phyloP scores from a whole-genome alignment of 2,329 filamentous ascomycete genomes.

The Alternaria sp. region DNA sequence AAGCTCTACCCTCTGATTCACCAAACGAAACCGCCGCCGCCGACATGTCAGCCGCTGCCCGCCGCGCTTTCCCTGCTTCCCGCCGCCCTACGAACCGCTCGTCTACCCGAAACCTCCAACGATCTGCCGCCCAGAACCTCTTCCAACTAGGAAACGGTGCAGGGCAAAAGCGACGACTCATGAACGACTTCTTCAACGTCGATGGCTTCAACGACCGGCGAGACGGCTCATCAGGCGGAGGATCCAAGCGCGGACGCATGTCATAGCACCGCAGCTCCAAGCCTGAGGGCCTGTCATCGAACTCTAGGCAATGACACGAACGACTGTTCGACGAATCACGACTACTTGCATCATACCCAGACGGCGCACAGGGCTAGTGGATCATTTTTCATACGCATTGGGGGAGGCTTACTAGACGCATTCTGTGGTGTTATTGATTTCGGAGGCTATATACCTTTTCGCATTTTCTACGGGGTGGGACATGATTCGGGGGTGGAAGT shows the following conservation, averaged over 20 bases:
- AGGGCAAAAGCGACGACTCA: constrained; percentile 74
- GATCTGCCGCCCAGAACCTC: constrained; percentile 44
- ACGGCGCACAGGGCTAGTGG: constrained; percentile 25
- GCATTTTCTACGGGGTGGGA: constrained; percentile 17
- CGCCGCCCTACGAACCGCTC: constrained; percentile 47
- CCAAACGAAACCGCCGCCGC: constrained; percentile 38
- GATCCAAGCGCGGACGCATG: constrained; percentile 49
- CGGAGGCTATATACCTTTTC: constrained; percentile 15
- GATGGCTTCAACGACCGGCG: constrained; percentile 67
- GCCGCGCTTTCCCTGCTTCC: constrained; percentile 40
- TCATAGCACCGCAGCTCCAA: constrained; percentile 22
- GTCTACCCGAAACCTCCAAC: constrained; percentile 37
- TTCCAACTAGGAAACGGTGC: constrained; percentile 65
- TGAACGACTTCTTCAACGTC: constrained; percentile 77
- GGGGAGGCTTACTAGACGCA: constrained; percentile 32
- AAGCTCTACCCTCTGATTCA: constrained; percentile 61
- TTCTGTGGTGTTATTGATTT: constrained; percentile 32
- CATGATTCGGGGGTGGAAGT: constrained; percentile 14
- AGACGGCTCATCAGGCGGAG: constrained; percentile 53
- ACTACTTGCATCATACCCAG: constrained; percentile 27
- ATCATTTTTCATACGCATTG: constrained; percentile 27
- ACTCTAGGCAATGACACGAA: constrained; percentile 8
- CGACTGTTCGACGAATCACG: constrained; percentile 17
- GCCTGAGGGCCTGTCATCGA: neutral
- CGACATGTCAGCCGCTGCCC: constrained; percentile 39